Evolutionary conservation across 306 rosid genomes (phyloP).

Genomic region (Mimosa pudica): DNA sequence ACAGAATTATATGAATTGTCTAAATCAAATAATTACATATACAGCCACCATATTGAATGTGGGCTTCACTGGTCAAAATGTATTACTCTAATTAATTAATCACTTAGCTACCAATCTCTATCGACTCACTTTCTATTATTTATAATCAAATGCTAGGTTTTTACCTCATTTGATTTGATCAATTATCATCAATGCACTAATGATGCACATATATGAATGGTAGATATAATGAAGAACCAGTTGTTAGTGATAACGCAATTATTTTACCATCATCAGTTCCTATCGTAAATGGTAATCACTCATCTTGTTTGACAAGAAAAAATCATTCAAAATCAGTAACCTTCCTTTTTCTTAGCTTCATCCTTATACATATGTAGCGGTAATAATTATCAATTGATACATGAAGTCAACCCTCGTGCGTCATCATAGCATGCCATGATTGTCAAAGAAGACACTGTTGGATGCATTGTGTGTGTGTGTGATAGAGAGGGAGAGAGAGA

Average conservation of each 20-base stretch:
- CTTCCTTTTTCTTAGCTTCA: neutral
- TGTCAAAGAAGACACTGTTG: constrained; percentile 26
- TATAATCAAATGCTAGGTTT: neutral
- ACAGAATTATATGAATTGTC: constrained; percentile 1
- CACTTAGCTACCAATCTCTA: neutral
- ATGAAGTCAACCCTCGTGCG: constrained; percentile 45
- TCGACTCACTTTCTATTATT: neutral
- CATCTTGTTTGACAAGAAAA: constrained; percentile 32
- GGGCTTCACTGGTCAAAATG: neutral
- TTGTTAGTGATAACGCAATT: neutral
- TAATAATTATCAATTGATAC: constrained; percentile 36
- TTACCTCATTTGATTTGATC: neutral
- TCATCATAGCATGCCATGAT: constrained; percentile 52
- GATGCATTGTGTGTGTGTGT: neutral
- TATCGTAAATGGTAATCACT: constrained; percentile 9
- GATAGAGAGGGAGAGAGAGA: neutral
- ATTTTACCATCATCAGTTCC: neutral
- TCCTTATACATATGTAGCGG: constrained; percentile 29
- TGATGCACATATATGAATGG: neutral
- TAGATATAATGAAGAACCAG: neutral
- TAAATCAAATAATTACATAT: neutral
- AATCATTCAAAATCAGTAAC: constrained; percentile 34
- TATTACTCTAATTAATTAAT: neutral
- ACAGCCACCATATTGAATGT: neutral
- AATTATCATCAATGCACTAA: neutral